Evolutionary conservation across 345 rosid species (phyloP).

Genomic region (Chamaenerion angustifolium): DNA sequence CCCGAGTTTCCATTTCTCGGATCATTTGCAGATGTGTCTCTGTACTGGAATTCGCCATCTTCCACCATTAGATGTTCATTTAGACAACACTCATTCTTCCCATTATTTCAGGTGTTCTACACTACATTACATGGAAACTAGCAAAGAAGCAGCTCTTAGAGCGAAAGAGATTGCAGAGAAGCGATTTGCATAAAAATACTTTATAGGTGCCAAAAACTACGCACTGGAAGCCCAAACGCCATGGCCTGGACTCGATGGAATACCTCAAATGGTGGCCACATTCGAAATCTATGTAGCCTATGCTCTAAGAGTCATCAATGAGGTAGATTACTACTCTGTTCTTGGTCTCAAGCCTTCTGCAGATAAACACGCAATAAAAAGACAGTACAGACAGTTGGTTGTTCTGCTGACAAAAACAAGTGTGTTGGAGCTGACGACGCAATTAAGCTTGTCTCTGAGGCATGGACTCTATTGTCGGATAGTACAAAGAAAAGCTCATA

Average conservation of each 20-base stretch:
- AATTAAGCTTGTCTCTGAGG: conserved; percentile 85
- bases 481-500: conserved; percentile 51
- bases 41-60: conserved; percentile 14
- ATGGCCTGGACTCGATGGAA: conserved; percentile 75
- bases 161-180: conserved; percentile 81
- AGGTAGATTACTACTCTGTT: conserved; percentile 62
- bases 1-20: too few relatives aligned
- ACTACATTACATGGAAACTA: conserved; percentile 49
- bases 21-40: conserved; percentile 33
- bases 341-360: conserved; percentile 92
- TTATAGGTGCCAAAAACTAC: conserved; percentile 57
- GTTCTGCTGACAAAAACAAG: conserved; percentile 84
- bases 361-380: conserved; percentile 72
- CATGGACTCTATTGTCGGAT: conserved; percentile 73
- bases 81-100: conserved; percentile 18
- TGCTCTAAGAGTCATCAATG: conserved; percentile 44
- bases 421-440: conserved; percentile 95
- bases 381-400: conserved; percentile 82
- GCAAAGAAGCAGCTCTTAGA: conserved; percentile 64
- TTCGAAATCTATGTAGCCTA: conserved; percentile 80
- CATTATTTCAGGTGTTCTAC: conserved; percentile 12
- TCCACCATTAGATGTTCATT: conserved; percentile 12
- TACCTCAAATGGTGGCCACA: conserved; percentile 89
- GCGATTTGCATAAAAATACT: conserved; percentile 71
- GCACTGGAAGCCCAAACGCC: conserved; percentile 66